A percentile compares a stretch with the other conserved stretches of the same genome.
Evolutionary conservation across 1,284 basidiomycete species (phyloP).

Genomic region (Fomitopsis schrenkii): DNA sequence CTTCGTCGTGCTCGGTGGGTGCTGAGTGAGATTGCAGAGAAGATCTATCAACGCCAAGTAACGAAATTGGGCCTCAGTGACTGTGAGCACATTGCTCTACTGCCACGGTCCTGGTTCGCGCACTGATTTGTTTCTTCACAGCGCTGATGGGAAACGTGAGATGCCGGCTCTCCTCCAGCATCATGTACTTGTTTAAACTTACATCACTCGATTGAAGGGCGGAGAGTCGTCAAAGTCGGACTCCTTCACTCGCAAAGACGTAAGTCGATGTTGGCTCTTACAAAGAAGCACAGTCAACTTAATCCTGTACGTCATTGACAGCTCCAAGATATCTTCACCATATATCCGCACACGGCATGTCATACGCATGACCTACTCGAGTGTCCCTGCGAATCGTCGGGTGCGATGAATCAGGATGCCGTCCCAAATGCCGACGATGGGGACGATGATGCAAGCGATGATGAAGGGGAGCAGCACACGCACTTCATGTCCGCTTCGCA

Average conservation of each 20-base stretch:
- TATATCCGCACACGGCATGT: constrained; percentile 79
- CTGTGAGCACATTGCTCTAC: constrained; percentile 48
- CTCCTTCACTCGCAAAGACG: constrained; percentile 88
- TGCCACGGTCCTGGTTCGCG: neutral
- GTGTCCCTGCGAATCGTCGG: constrained; percentile 57
- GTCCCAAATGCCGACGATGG: constrained; percentile 19
- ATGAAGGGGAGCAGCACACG: constrained; percentile 26
- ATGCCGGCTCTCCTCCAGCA: too few relatives aligned
- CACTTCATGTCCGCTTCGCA: constrained; percentile 77
- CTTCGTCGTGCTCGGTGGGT: neutral
- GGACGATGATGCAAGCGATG: constrained; percentile 29
- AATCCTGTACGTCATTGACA: constrained; percentile 23
- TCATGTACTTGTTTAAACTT: constrained; percentile 2
- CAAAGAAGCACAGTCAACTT: neutral
- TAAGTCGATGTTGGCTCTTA: constrained; percentile 30
- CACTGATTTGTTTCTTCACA: constrained; percentile 19
- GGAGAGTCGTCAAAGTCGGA: constrained; percentile 64
- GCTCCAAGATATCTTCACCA: constrained; percentile 88
- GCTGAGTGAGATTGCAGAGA: constrained; percentile 44
- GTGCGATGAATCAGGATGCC: constrained; percentile 11
- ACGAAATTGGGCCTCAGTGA: constrained; percentile 93
- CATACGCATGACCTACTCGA: constrained; percentile 89
- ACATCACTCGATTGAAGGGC: constrained; percentile 32
- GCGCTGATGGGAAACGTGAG: constrained; percentile 65
- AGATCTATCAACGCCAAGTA: constrained; percentile 89